A percentile compares a stretch with the other conserved stretches of the same genome.
These are phyloP conservation scores for Picochlorum sp. DNA, from an alignment of 139 green algal genomes.

Conservation along the genomic window DNA sequence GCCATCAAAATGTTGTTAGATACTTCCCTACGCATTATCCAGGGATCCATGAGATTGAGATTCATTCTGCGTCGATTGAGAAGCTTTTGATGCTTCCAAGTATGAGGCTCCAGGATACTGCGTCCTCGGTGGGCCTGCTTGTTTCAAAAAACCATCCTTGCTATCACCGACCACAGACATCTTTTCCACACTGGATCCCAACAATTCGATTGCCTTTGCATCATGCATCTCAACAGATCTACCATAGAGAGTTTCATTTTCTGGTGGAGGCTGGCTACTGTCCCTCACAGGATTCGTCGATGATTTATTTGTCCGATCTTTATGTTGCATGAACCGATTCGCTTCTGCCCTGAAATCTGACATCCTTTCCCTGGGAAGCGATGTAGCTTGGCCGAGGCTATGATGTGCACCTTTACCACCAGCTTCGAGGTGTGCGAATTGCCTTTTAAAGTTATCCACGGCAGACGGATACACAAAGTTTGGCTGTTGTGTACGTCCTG, in stretches of 20 bases:
- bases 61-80: too few species aligned
- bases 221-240: constrained; percentile 25
- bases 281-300: neutral
- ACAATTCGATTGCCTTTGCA: constrained; percentile 21
- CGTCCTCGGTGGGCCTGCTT: too few species aligned
- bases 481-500: constrained; percentile 37
- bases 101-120: too few species aligned
- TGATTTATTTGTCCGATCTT: neutral
- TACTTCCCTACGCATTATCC: neutral
- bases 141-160: constrained; percentile 5
- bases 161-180: constrained; percentile 33
- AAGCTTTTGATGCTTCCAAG: too few species aligned
- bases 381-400: constrained; percentile 37
- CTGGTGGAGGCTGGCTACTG: neutral
- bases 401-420: constrained; percentile 25
- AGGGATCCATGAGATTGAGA: too few species aligned
- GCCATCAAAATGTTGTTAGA: too few species aligned
- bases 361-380: constrained; percentile 51
- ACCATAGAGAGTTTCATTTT: neutral
- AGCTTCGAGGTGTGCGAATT: constrained; percentile 87
- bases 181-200: constrained; percentile 30
- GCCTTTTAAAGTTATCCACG: constrained; percentile 93
- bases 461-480: constrained; percentile 77
- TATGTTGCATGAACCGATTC: constrained; percentile 17
- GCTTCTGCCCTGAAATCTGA: constrained; percentile 58